Evolutionary conservation across 1,284 basidiomycete species (phyloP).

Genomic region (Uromyces viciae-fabae): DNA sequence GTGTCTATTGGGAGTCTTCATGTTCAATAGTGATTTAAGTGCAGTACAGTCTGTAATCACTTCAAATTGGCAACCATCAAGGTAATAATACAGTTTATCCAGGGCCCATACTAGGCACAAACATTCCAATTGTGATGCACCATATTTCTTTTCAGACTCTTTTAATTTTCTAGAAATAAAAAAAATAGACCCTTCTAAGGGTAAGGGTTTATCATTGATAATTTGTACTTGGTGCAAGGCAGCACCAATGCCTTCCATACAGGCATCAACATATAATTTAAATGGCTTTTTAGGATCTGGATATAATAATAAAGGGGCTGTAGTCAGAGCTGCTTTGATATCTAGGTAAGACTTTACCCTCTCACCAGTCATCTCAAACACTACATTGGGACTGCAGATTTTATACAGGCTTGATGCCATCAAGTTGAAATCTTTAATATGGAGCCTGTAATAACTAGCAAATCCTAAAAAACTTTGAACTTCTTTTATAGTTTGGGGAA

Average conservation of each 20-base stretch:
- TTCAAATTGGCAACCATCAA: neutral
- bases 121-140: neutral
- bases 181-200: neutral
- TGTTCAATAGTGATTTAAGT: neutral
- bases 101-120: neutral
- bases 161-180: constrained; percentile 1
- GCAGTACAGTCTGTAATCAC: constrained; percentile 14
- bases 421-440: neutral
- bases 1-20: constrained; percentile 2
- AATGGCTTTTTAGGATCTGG: neutral
- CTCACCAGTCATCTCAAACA: neutral
- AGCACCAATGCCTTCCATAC: neutral
- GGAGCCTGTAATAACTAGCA: neutral
- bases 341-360: neutral
- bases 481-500: neutral
- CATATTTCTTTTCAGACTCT: constrained; percentile 19
- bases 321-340: neutral
- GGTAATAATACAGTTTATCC: constrained; percentile 13
- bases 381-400: neutral
- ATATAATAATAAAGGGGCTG: neutral
- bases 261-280: constrained; percentile 18
- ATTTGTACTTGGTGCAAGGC: neutral
- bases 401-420: neutral
- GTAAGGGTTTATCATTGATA: neutral
- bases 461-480: neutral